Evolutionary conservation across 1,284 basidiomycete species (phyloP), one percentile per base, ranked within the genome.

Genomic region (Cutaneotrichosporon dermatis): DNA sequence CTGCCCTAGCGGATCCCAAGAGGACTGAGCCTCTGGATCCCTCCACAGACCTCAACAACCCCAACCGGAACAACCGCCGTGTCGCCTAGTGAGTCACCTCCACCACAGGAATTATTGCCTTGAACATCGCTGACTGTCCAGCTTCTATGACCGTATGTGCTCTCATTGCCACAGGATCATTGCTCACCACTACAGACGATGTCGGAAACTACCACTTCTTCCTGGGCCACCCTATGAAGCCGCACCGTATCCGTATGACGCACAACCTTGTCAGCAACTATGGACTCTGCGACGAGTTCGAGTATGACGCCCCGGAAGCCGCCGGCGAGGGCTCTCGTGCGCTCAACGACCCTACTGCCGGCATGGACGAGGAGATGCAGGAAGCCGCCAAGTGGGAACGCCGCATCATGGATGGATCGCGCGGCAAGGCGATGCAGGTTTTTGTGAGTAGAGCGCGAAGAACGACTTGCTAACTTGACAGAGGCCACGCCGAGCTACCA

Each of bases 181-280:
- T 25, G 13, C 51, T 57, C 15, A 54, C 44, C 11, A 12, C 4
- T 15, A 8, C 54, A 66, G 65, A 65, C 46, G 77, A 79, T 61
- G 77, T 76, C 9, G 75, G 76, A 16, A 77, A 78, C 60, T 78
- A 76, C 66, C 90, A 88, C 11, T 96, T 94, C 74, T 92, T 91
- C 50, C 81, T 89, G 42, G 88, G 88, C 2, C 92, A 95, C 69
- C 89, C 88, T 41, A 96, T 97, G 92, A 96, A 96, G 78, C 94
- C 94, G 0, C 92, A 94, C 73, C 83, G 93, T 49, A 93, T 96
- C 80, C 84, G 88, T 48, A 88, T 97, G 78, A 90, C 94, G 0
- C 92, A 98, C 76, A 91, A 95, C 69, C 82, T 99, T 57, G 86
- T 98, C 51, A 84, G 87, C 36, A 90, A 90, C 54, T 98, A 98